Percentiles rank a stretch among this genome's conserved stretches.
These are phyloP conservation scores for Penicillium angulare DNA, from an alignment of 495 filamentous ascomycete species.

Conservation along the genomic window DNA sequence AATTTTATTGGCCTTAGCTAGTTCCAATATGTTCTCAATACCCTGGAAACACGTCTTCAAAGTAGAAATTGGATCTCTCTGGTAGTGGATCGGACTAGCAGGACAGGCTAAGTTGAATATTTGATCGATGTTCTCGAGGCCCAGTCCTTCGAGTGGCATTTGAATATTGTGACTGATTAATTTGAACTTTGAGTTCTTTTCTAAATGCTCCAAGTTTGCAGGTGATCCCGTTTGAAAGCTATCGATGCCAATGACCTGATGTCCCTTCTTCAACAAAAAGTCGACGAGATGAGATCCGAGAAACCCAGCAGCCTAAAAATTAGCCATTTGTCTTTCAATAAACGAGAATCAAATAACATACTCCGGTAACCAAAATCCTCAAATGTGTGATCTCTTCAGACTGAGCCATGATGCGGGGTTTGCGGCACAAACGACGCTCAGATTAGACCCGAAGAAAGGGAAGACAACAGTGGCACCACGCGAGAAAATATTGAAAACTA, in stretches of 20 bases:
- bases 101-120: constrained; percentile 24
- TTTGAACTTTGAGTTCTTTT: constrained; percentile 6
- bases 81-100: constrained; percentile 21
- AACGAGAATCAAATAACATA: no score
- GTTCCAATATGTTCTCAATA: constrained; percentile 10
- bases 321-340: no score
- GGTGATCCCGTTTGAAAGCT: constrained; percentile 14
- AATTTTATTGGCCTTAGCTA: constrained; percentile 3
- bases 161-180: constrained; percentile 18
- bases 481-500: no score
- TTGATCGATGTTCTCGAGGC: constrained; percentile 6
- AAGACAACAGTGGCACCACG: no score
- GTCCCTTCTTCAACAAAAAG: constrained; percentile 13
- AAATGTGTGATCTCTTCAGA: no score
- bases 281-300: constrained; percentile 19
- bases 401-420: no score
- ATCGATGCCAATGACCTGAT: constrained; percentile 16
- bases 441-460: no score
- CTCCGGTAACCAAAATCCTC: no score
- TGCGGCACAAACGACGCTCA: no score
- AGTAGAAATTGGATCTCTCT: constrained; percentile 16
- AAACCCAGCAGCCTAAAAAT: constrained; percentile 16
- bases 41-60: constrained; percentile 14
- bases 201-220: constrained; percentile 8
- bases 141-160: constrained; percentile 1